A percentile compares a stretch with the other conserved stretches of the same genome.
phyloP scores from a whole-genome alignment of 306 rosid genomes.

The Argentina anserina region DNA sequence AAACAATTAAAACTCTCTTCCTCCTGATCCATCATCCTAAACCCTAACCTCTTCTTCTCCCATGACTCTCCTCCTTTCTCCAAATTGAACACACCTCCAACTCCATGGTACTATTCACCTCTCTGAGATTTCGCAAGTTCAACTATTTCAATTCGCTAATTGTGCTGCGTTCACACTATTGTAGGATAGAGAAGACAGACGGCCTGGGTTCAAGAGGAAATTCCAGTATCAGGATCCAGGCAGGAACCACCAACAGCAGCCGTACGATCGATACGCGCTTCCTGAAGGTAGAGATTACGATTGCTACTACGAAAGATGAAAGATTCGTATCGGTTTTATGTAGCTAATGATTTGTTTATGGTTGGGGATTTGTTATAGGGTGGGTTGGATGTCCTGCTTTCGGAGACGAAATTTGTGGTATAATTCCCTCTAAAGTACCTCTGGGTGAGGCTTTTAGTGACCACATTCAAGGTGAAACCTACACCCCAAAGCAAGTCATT shows the following conservation, averaged over 20 bases:
- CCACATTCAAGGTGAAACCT: slow-evolving; percentile 73
- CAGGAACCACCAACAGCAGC: background rate
- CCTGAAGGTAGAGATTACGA: background rate
- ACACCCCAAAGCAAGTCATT: slow-evolving; percentile 93
- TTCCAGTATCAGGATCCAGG: background rate
- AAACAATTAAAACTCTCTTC: too few species aligned
- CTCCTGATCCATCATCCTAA: slow-evolving; percentile 5
- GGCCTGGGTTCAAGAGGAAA: background rate
- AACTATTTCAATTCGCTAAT: background rate
- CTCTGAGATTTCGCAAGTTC: background rate
- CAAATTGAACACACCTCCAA: background rate
- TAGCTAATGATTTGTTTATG: background rate
- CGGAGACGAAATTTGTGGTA: slow-evolving; percentile 69
- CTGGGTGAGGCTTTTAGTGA: slow-evolving; percentile 83
- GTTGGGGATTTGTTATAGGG: slow-evolving; percentile 47
- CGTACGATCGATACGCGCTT: slow-evolving; percentile 10
- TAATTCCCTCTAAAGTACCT: slow-evolving; percentile 97
- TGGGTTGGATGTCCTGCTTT: slow-evolving; percentile 89
- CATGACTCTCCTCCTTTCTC: background rate
- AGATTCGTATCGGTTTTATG: background rate
- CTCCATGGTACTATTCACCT: slow-evolving; percentile 22
- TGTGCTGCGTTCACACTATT: background rate
- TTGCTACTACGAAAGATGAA: too few species aligned
- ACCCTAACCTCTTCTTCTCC: background rate
- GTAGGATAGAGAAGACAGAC: slow-evolving; percentile 16